Evolutionary conservation across 2,329 filamentous ascomycete species (phyloP), one percentile per base, ranked within the genome.

Genomic region (Pezicula neosporulosa): DNA sequence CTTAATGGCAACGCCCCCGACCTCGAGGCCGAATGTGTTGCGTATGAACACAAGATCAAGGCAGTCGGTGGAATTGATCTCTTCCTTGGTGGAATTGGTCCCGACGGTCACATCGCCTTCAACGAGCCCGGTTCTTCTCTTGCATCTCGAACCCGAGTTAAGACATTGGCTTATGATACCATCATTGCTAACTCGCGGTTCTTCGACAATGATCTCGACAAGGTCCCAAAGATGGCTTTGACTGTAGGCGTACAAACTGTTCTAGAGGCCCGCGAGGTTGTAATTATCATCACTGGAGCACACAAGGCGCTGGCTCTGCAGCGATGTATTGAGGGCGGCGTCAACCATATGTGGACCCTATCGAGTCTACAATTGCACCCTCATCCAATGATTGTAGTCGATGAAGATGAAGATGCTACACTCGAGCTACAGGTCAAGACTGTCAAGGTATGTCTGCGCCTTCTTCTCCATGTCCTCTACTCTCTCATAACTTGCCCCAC

Each of bases 301-400:
- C 87, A 90, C 75, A 95, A 95, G 70, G 83, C 89, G 1, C 74
- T 88, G 33, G 90, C 90, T 27, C 72, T 95, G 56, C 87, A 92
- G 68, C 86, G 83, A 62, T 91, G 87, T 60, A 82, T 95, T 56
- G 90, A 95, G 68, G 85, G 86, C 51, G 87, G 86, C 28, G 81
- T 95, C 55, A 93, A 91, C 68, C 90, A 94, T 72, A 93, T 93
- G 87, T 95, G 90, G 89, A 93, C 90, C 1, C 77, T 94, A 6
- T 93, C 89, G 8, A 84, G 83, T 49, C 76, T 95, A 39, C 90
- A 95, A 67, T 73, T 93, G 56, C 90, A 94, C 68, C 86, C 83
- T 3, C 86, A 92, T 62, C 85, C 89, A 48, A 83, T 94, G 77
- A 84, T 94, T 58, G 88, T 93, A 9, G 88, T 87, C 43, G 90